Evolutionary conservation across 495 filamentous ascomycete species (phyloP).

Genomic region (Penicillium longicatenatum): DNA sequence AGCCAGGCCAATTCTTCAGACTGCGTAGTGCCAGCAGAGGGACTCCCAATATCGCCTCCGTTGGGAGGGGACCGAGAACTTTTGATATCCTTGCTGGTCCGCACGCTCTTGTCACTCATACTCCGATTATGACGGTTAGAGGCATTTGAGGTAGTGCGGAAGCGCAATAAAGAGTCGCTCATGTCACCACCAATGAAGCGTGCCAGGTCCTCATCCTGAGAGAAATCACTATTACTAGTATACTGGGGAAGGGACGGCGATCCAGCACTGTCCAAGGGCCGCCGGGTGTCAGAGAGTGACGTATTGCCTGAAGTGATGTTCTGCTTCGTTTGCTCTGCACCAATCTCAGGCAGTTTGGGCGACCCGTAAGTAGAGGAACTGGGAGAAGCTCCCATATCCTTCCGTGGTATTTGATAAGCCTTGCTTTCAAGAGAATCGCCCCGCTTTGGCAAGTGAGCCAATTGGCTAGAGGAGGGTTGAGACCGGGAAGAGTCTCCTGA

Average conservation of each 20-base stretch:
- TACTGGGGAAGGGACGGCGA: slow-evolving; percentile 70
- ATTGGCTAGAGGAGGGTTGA: slow-evolving; percentile 22
- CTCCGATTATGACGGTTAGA: slow-evolving; percentile 94
- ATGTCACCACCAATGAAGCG: slow-evolving; percentile 75
- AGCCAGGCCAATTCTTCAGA: slow-evolving; percentile 74
- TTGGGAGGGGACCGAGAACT: slow-evolving; percentile 71
- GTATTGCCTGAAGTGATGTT: slow-evolving; percentile 56
- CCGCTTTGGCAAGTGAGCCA: slow-evolving; percentile 51
- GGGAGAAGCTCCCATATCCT: slow-evolving; percentile 36
- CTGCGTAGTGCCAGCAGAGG: slow-evolving; percentile 63
- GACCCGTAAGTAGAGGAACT: slow-evolving; percentile 32
- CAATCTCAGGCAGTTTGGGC: slow-evolving; percentile 64
- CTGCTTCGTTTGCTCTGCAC: slow-evolving; percentile 29
- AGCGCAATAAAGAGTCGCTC: slow-evolving; percentile 69
- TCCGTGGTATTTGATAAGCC: slow-evolving; percentile 35
- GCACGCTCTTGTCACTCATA: slow-evolving; percentile 69
- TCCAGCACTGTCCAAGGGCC: slow-evolving; percentile 37
- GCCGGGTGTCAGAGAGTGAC: slow-evolving; percentile 36
- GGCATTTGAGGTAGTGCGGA: slow-evolving; percentile 79
- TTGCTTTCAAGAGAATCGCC: slow-evolving; percentile 58
- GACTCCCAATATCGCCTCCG: slow-evolving; percentile 78
- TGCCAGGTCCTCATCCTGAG: slow-evolving; percentile 88
- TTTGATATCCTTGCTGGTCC: slow-evolving; percentile 52
- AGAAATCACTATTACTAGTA: slow-evolving; percentile 77
- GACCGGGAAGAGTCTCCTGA: slow-evolving; percentile 41